Percentiles rank a stretch among this genome's conserved stretches.
phyloP scores from a whole-genome alignment of 2,329 filamentous ascomycete genomes.

The Colletotrichum karsti region DNA sequence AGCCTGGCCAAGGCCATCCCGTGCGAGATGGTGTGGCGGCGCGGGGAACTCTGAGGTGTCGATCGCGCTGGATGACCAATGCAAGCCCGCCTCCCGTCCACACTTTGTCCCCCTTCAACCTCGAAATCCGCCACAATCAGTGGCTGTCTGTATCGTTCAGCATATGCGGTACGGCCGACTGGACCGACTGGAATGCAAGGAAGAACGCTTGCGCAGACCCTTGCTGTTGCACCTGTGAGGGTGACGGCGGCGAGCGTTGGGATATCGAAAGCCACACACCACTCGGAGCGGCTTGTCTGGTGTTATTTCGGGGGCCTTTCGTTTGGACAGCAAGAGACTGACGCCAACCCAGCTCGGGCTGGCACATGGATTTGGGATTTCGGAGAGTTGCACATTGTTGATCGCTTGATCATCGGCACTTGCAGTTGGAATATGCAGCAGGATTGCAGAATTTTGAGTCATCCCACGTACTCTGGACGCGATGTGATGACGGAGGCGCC shows the following conservation, averaged over 20 bases:
- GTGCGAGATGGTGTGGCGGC: constrained; percentile 28
- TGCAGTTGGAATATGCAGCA: not conserved
- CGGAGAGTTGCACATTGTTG: not conserved
- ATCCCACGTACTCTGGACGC: not conserved
- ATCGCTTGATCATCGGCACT: constrained; percentile 17
- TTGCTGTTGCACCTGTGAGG: constrained; percentile 16
- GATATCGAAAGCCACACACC: constrained; percentile 16
- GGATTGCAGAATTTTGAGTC: not conserved
- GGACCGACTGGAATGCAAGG: constrained; percentile 5
- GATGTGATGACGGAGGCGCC: not conserved
- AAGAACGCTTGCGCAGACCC: constrained; percentile 8
- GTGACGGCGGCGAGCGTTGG: not conserved
- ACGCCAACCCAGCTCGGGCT: constrained; percentile 11
- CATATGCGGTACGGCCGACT: not conserved
- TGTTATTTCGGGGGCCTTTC: not conserved
- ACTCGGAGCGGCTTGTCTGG: not conserved
- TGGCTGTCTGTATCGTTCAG: constrained; percentile 6
- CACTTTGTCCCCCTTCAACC: not conserved
- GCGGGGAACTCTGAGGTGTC: constrained; percentile 20
- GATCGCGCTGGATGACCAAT: constrained; percentile 27
- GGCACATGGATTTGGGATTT: not conserved
- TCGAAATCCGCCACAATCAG: constrained; percentile 1
- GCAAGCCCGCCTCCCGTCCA: constrained; percentile 17
- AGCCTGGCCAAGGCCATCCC: constrained; percentile 25
- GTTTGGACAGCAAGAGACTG: not conserved